Base-by-base conservation (phyloP, 129 eudicot species). In the Lactuca saligna region DNA sequence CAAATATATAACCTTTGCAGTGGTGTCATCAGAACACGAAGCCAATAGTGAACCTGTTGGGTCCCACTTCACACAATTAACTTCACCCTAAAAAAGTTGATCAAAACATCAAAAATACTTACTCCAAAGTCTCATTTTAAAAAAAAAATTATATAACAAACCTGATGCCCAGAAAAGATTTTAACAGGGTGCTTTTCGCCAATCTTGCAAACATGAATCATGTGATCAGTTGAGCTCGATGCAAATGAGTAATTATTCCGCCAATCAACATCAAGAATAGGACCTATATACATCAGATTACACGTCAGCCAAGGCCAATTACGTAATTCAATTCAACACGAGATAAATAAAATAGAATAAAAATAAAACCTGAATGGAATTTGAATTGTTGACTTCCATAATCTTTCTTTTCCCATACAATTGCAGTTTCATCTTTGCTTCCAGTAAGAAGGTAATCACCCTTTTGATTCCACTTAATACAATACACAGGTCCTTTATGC, bases 41-140 rank as follows among this genome's bases (percentile, higher is more conserved):
- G 95, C 95, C 76, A 87, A 72, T 49, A 87, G 54, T 25, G 70
- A 62, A 42, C 85, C 87, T 8, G 83, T 70, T 58, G 90, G 83
- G 67, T 87, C 90, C 90, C 95, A 87, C 75, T 80, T 79, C 58
- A 87, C 78, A 72, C 85, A 74, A 76, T 87, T 87, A 41, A 87
- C 82, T 82, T 84, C 90, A 76, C 74, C 80, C 95, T 87, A 86
- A 74, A 70, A 37, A 38, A 35, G 8, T 58, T 6, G 13, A 8
- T 42, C 2, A 2, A 42, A 46, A 71, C 16, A 60, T 31, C 60
- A 32, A 68, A 71, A n/a, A 75, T 35, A 39, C 25, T 11, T 15
- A 9, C 57, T 32, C 41, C 68, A 29, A 38, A 3, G n/a, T 63
- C 49, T 63, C 49, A 42, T 33, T 20, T 20, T 20, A 0, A 0